phyloP scores from a whole-genome alignment of 2,329 filamentous ascomycete species.

The Phialophora verrucosa region DNA sequence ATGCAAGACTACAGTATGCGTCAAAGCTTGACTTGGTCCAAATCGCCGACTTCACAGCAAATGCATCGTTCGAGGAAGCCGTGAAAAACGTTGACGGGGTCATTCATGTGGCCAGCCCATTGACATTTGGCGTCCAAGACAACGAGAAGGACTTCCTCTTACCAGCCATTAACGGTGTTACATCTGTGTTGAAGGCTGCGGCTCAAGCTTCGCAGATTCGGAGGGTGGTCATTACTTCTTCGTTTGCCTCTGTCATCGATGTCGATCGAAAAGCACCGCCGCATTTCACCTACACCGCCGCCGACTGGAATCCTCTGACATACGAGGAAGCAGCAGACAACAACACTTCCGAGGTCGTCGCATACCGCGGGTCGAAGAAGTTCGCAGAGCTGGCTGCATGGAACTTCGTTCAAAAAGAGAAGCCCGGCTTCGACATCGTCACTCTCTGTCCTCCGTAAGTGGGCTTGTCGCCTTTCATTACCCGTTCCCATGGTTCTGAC shows the following conservation, averaged over 20 bases:
- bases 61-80: constrained; percentile 71
- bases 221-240: constrained; percentile 63
- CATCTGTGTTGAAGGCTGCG: constrained; percentile 65
- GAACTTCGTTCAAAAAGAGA: constrained; percentile 46
- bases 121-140: constrained; percentile 73
- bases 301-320: constrained; percentile 52
- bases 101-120: constrained; percentile 75
- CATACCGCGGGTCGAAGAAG: constrained; percentile 62
- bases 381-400: constrained; percentile 65
- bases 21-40: constrained; percentile 44
- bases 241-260: constrained; percentile 69
- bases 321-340: constrained; percentile 48
- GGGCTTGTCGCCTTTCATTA: neutral
- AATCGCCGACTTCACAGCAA: constrained; percentile 41
- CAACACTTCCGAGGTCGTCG: constrained; percentile 40
- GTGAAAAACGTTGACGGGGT: constrained; percentile 72
- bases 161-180: constrained; percentile 63
- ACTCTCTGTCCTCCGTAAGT: neutral
- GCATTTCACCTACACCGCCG: constrained; percentile 44
- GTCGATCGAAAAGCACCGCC: constrained; percentile 46
- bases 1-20: constrained; percentile 23
- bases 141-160: constrained; percentile 66
- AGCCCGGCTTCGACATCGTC: constrained; percentile 34
- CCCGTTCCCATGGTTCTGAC: neutral
- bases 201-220: constrained; percentile 50